Evolutionary conservation across 2,329 filamentous ascomycete genomes (phyloP), one percentile per base, ranked within the genome.

Genomic region (Podosphaera leucotricha): DNA sequence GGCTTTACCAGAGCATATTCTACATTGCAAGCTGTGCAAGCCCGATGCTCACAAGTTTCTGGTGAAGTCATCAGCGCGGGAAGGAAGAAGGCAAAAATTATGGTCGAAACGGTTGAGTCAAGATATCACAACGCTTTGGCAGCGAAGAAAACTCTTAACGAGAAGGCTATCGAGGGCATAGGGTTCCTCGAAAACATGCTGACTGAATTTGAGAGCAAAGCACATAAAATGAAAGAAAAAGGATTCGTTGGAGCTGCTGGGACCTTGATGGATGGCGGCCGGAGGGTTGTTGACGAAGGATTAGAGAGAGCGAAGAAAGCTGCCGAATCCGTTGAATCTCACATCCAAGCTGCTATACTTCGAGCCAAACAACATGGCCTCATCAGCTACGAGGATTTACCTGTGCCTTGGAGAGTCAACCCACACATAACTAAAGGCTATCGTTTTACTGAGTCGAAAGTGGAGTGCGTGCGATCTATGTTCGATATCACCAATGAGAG

Each of bases 401-500:
- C 90, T 1, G 67, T 80, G 33, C 90, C 90, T 0, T 98, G 90
- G 90, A 73, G 81, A 48, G 79, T 92, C 56, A 98, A 98, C 62
- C 85, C 86, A 1, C 84, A 98, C 62, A 95, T 98, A 57, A 67
- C 77, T 43, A 75, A 73, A 44, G 90, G 90, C 16, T 98, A 98
- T 60, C 86, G 90, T 43, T 98, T 98, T 65, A 80, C 75, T 48
- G 83, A 92, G 55, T 85, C 82, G 47, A 92, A 92, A 60, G 66
- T 87, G 45, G 87, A 87, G 53, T 95, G 87, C 59, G 66, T 95
- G 43, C 72, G 73, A 43, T 93, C 85, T 19, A 75, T 83, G 49
- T 86, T 93, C 56, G 71, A 74, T 49, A 65, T 90, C 46, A 92
- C 83, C 50, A 98, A 98, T 62, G 90, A 98, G 63, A 72, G 80